A percentile compares a stretch with the other conserved stretches of the same genome.
phyloP scores from a whole-genome alignment of 257 asterid genomes.

The Linderniella brevidens region DNA sequence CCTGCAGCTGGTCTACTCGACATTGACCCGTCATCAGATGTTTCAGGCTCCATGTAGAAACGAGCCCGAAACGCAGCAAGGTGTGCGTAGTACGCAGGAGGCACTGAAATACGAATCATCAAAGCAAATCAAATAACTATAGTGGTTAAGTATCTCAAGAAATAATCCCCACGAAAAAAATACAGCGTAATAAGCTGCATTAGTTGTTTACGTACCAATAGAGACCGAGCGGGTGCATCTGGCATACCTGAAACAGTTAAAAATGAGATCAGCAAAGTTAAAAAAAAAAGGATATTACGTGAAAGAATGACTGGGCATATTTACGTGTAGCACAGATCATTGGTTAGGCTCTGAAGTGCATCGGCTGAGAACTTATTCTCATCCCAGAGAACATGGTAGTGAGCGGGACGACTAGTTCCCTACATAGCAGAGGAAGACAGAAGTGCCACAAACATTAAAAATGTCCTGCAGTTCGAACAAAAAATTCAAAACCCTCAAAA shows the following conservation, averaged over 20 bases:
- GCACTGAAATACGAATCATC: conserved; percentile 28
- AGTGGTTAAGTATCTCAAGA: too few species aligned
- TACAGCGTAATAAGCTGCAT: background rate
- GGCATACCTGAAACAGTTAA: conserved; percentile 40
- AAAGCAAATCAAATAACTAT: too few species aligned
- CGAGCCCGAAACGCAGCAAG: conserved; percentile 96
- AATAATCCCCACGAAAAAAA: too few species aligned
- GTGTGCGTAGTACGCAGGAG: conserved; percentile 94
- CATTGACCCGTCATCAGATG: conserved; percentile 73
- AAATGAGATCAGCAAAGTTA: too few species aligned
- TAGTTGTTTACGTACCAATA: conserved; percentile 37
- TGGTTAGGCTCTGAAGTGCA: conserved; percentile 63
- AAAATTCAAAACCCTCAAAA: too few species aligned
- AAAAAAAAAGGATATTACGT: background rate
- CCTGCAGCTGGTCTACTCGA: conserved; percentile 31
- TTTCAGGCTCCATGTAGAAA: conserved; percentile 84
- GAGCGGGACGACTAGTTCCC: conserved; percentile 97
- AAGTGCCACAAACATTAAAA: too few species aligned
- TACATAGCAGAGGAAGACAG: conserved; percentile 10
- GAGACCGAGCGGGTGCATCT: conserved; percentile 95
- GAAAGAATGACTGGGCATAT: background rate
- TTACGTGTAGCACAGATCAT: conserved; percentile 92
- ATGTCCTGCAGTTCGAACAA: conserved; percentile 30
- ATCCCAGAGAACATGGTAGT: conserved; percentile 91
- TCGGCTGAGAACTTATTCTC: conserved; percentile 86